Conservation (phyloP, 306 rosid genomes). For the Hylodesmum podocarpum region DNA sequence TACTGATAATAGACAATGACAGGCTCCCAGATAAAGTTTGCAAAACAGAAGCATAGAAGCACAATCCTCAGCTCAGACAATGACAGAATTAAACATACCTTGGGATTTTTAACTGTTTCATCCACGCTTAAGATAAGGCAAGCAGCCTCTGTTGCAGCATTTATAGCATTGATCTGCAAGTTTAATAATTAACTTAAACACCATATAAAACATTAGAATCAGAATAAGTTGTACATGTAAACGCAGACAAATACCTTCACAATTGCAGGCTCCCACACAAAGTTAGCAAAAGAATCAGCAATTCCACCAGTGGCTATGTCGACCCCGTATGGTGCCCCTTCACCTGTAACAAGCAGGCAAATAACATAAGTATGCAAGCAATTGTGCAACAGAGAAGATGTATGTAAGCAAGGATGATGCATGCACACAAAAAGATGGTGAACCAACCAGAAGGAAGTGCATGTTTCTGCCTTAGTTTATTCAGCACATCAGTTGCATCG, state of each 20-base stretch:
- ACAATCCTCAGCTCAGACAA: background rate
- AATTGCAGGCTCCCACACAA: slow-evolving; percentile 99
- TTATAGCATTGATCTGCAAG: slow-evolving; percentile 93
- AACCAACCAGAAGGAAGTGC: slow-evolving; percentile 82
- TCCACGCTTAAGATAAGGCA: slow-evolving; percentile 93
- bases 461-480: slow-evolving; percentile 93
- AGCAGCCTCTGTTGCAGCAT: slow-evolving; percentile 98
- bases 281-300: slow-evolving; percentile 87
- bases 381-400: background rate
- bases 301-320: slow-evolving; percentile 96
- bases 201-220: slow-evolving; percentile 22
- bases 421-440: slow-evolving; percentile 1
- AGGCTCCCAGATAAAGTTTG: too few species aligned
- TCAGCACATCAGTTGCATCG: slow-evolving; percentile 97
- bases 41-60: background rate
- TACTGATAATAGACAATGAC: background rate
- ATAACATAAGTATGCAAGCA: background rate
- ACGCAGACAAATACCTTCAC: slow-evolving; percentile 63
- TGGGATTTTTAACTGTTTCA: slow-evolving; percentile 94
- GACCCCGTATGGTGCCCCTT: slow-evolving; percentile 90
- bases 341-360: slow-evolving; percentile 50
- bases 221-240: background rate
- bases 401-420: background rate
- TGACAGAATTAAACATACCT: slow-evolving; percentile 48
- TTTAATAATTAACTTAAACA: slow-evolving; percentile 1